These are phyloP conservation scores for Oryza coarctata DNA, from an alignment of 176 grass and related monocot species.

Conservation along the genomic window DNA sequence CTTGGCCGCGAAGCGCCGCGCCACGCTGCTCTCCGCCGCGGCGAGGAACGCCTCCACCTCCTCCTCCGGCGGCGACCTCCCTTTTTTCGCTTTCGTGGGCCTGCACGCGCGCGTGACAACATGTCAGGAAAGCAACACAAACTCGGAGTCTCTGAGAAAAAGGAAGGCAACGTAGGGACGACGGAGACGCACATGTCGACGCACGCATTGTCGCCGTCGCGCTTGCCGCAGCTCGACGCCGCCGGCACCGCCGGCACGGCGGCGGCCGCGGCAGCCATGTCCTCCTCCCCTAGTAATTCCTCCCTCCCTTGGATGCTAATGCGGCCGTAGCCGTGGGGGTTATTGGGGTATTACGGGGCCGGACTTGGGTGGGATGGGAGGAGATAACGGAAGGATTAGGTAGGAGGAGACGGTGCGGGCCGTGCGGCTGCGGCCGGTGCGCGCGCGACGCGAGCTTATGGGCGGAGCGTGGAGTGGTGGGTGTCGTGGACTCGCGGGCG, in stretches of 20 bases:
- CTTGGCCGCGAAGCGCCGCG: slow-evolving; percentile 44
- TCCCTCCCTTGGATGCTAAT: background rate
- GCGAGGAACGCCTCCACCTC: slow-evolving; percentile 56
- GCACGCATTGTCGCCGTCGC: slow-evolving; percentile 13
- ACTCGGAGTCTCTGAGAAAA: no score
- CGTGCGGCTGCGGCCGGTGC: no score
- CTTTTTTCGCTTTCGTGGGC: slow-evolving; percentile 25
- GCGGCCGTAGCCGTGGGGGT: background rate
- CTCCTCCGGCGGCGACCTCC: slow-evolving; percentile 34
- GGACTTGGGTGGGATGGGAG: background rate
- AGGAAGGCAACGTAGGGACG: background rate
- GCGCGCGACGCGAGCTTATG: background rate
- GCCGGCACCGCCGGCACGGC: slow-evolving; percentile 20
- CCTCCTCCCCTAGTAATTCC: background rate
- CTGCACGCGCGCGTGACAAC: background rate
- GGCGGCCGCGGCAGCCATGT: slow-evolving; percentile 31
- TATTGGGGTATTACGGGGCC: slow-evolving; percentile 28
- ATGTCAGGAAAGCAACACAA: no score
- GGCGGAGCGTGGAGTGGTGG: background rate
- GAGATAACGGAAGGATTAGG: slow-evolving; percentile 46
- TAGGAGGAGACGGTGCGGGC: slow-evolving; percentile 18
- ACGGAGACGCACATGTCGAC: slow-evolving; percentile 23
- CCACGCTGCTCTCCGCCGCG: slow-evolving; percentile 32
- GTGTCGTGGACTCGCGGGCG: background rate
- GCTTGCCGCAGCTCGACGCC: slow-evolving; percentile 31